Conservation (phyloP, 257 asterid species). For the Marsdenia floribunda region DNA sequence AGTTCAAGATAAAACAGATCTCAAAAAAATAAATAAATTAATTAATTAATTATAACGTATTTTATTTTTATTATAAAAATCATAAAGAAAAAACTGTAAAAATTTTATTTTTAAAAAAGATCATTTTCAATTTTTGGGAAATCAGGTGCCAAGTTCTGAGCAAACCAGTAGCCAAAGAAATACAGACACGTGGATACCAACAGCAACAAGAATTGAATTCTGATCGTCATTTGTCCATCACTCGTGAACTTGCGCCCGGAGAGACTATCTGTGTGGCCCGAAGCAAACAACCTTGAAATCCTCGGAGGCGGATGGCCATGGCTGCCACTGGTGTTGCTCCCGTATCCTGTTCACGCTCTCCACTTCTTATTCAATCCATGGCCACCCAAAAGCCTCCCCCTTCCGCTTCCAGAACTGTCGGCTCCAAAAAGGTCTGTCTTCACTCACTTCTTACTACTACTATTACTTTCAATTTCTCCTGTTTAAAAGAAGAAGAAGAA, state of each 20-base stretch:
- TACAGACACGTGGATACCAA: constrained; percentile 26
- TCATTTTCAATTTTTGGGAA: not conserved
- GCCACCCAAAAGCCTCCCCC: constrained; percentile 55
- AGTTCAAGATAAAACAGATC: too few relatives aligned
- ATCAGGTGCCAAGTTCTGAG: not conserved
- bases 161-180: constrained; percentile 17
- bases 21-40: too few relatives aligned
- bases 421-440: constrained; percentile 56
- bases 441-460: not conserved
- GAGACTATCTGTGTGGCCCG: not conserved
- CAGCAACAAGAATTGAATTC: constrained; percentile 10
- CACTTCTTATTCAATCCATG: constrained; percentile 61
- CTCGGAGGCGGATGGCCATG: constrained; percentile 20
- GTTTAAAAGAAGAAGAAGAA: not conserved
- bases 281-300: not conserved
- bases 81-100: too few relatives aligned
- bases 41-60: too few relatives aligned
- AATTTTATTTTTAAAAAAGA: too few relatives aligned
- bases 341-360: constrained; percentile 23
- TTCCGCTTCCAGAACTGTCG: constrained; percentile 42
- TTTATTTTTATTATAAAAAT: too few relatives aligned
- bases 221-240: constrained; percentile 5
- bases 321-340: constrained; percentile 17
- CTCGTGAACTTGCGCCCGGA: not conserved
- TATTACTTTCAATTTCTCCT: not conserved